Conservation (phyloP, 2,329 filamentous ascomycete genomes). For the Calonectria crousiana region DNA sequence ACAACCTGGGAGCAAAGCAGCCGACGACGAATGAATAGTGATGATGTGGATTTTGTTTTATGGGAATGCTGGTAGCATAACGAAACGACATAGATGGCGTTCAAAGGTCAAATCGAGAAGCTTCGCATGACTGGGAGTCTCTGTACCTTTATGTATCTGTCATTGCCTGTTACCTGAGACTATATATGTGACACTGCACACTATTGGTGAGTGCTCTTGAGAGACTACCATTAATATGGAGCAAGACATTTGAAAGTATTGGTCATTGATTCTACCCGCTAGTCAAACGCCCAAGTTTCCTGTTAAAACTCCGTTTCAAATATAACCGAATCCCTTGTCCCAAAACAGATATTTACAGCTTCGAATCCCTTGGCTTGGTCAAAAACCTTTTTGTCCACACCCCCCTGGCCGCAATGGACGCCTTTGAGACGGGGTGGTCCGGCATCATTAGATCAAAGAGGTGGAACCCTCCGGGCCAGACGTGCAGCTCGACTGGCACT, state of each 20-base stretch:
- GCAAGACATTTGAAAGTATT: not conserved
- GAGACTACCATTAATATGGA: not conserved
- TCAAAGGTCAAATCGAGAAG: slow-evolving; percentile 39
- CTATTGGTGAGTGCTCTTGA: not conserved
- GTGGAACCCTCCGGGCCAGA: slow-evolving; percentile 57
- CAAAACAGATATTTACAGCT: slow-evolving; percentile 6
- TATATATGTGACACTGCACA: not conserved
- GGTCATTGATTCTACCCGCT: not conserved
- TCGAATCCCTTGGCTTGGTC: slow-evolving; percentile 20
- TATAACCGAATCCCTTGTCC: not conserved
- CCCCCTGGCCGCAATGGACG: slow-evolving; percentile 24
- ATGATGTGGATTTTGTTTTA: slow-evolving; percentile 25
- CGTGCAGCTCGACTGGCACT: slow-evolving; percentile 57
- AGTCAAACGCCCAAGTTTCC: not conserved
- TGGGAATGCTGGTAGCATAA: slow-evolving; percentile 38
- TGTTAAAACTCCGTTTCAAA: not conserved
- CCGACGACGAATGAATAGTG: slow-evolving; percentile 27
- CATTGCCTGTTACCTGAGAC: not conserved
- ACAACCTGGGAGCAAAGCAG: slow-evolving; percentile 49
- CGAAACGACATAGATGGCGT: slow-evolving; percentile 45
- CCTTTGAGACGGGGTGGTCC: slow-evolving; percentile 24
- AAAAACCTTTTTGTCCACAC: slow-evolving; percentile 32
- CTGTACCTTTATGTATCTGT: not conserved
- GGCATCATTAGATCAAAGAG: slow-evolving; percentile 49
- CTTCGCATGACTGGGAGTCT: slow-evolving; percentile 10